Percentiles rank a stretch among this genome's conserved stretches.
These are phyloP conservation scores for Botryotinia narcissicola DNA, from an alignment of 2,329 filamentous ascomycete genomes.

Conservation along the genomic window DNA sequence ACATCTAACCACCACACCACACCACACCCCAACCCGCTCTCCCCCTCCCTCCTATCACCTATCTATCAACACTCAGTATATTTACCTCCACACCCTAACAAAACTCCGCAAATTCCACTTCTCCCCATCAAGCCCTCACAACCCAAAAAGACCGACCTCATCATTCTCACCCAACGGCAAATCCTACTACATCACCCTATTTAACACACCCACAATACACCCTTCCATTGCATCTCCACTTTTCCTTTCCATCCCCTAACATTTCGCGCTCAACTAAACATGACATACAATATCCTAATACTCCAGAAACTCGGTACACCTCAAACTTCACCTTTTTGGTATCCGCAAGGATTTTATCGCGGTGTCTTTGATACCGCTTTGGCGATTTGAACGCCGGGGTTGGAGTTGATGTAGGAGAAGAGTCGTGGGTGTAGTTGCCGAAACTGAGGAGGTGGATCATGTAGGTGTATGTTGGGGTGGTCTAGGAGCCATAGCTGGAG, in stretches of 20 bases:
- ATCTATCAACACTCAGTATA: no score
- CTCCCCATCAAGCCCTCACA: not conserved
- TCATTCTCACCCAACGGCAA: not conserved
- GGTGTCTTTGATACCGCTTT: not conserved
- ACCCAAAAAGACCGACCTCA: not conserved
- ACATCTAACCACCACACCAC: not conserved
- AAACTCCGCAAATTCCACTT: not conserved
- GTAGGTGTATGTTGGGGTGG: not conserved
- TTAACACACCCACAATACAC: not conserved
- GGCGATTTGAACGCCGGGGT: not conserved
- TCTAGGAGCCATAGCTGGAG: accelerated
- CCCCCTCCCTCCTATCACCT: no score
- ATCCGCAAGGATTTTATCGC: not conserved
- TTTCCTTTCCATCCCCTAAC: not conserved
- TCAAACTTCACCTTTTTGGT: no score
- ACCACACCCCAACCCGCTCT: not conserved
- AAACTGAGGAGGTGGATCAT: not conserved
- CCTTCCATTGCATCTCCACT: accelerated
- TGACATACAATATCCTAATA: not conserved
- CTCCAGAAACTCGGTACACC: no score
- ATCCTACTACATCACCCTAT: not conserved
- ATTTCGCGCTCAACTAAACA: not conserved
- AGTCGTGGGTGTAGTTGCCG: not conserved
- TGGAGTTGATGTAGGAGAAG: not conserved
- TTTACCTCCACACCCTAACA: not conserved